These are phyloP conservation scores for Trametes meyenii DNA, from an alignment of 768 basidiomycete species.

Conservation along the genomic window DNA sequence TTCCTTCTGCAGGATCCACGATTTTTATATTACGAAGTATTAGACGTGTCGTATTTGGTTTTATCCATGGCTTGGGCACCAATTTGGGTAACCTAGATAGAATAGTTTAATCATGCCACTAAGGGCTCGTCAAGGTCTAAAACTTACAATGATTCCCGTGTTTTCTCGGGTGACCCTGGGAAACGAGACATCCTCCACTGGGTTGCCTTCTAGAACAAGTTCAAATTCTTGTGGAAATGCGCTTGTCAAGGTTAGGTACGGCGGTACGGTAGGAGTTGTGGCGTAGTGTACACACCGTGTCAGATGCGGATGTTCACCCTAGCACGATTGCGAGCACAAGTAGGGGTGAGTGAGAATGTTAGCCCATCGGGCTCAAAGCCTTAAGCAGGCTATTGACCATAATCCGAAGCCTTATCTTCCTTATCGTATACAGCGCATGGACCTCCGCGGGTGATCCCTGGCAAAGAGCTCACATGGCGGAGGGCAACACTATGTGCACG, in stretches of 20 bases:
- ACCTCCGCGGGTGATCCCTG: no score
- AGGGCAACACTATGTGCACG: no score
- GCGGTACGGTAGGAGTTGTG: no score
- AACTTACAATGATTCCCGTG: slow-evolving; percentile 23
- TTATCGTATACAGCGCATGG: no score
- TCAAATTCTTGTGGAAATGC: not conserved
- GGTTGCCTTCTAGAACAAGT: not conserved
- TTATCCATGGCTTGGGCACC: slow-evolving; percentile 42
- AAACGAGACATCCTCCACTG: slow-evolving; percentile 1
- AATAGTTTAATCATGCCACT: not conserved
- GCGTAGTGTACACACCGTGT: no score
- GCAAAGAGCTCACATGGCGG: no score
- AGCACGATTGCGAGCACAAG: no score
- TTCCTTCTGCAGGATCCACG: slow-evolving; percentile 36
- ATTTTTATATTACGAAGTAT: slow-evolving; percentile 39
- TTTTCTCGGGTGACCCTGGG: slow-evolving; percentile 27
- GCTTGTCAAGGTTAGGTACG: not conserved
- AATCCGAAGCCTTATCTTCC: no score
- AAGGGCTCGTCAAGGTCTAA: not conserved
- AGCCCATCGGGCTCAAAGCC: no score
- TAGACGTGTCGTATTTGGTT: slow-evolving; percentile 25
- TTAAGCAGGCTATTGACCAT: no score
- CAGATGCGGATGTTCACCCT: no score
- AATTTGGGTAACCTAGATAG: slow-evolving; percentile 32
- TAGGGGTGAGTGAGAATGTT: no score